phyloP scores from a whole-genome alignment of 2,329 filamentous ascomycete species.

The Neurospora crassa region DNA sequence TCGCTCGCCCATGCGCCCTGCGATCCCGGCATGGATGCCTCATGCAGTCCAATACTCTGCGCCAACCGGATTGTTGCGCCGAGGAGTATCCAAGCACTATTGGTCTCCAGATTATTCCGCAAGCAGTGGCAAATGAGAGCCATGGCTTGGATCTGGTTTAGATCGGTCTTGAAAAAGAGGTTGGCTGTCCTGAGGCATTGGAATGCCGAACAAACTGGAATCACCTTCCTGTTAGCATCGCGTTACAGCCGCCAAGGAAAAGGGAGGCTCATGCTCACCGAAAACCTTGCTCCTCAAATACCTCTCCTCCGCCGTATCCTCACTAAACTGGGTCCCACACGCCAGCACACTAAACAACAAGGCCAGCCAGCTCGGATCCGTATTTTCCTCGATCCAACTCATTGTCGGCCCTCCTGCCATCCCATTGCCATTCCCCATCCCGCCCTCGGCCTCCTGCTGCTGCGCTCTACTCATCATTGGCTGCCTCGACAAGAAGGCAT shows the following conservation, averaged over 20 bases:
- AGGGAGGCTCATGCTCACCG: background rate
- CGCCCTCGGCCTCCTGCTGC: background rate
- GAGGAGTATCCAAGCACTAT: background rate
- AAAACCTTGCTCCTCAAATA: background rate
- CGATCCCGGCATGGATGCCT: background rate
- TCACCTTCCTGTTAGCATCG: background rate
- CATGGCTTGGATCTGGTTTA: conserved; percentile 3
- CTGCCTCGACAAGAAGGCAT: background rate
- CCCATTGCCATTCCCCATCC: background rate
- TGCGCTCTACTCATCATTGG: background rate
- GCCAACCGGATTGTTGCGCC: background rate
- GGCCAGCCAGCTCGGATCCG: background rate
- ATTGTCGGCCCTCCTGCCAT: background rate
- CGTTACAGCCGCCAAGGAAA: background rate
- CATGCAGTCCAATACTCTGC: background rate
- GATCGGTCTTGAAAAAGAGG: conserved; percentile 1
- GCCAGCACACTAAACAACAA: background rate
- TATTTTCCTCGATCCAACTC: background rate
- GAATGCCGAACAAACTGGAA: background rate
- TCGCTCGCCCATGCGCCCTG: background rate
- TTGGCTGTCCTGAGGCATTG: background rate
- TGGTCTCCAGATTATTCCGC: background rate
- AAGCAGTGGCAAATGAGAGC: background rate
- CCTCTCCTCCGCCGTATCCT: background rate
- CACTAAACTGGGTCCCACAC: background rate